Base-by-base conservation (phyloP, 2,329 filamentous ascomycete species). In the Mollisia scopiformis region DNA sequence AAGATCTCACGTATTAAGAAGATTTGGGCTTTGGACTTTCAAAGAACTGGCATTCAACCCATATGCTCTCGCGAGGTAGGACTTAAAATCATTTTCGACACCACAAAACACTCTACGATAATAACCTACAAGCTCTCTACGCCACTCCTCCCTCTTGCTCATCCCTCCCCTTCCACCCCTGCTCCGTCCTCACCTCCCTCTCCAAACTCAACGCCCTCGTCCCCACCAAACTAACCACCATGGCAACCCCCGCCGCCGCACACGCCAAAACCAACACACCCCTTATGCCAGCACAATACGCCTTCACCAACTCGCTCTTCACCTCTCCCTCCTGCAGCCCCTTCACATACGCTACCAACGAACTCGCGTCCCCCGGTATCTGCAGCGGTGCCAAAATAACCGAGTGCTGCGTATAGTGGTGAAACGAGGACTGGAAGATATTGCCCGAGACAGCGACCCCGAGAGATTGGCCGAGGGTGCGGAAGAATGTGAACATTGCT, bases 161-260 rank as follows among this genome's bases (percentile, higher is more conserved):
- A 23, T 30, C 63, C 51, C 14, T 51, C 57, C 46, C 43, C 19
- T 28, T 58, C 37, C 30, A 30, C 14, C 50, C 43, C 43, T 64
- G 62, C 23, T 64, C 61, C 25, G 61, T 66, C 27, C 61, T 59
- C 25, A 63, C 33, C 21, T 63, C 61, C 30, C 55, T 59, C 8
- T 57, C 49, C 16, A 64, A 31, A 50, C 54, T 49, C 33, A 67
- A 59, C 14, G 73, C 76, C 66, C 84, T 77, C 5, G 79, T 81
- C 47, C 79, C 77, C 0, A 59, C 11, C 1, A 81, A 61, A 64
- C 79, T 84, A 10, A 11, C 35, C 3, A 66, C 3, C 13, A 66
- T 57, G 2, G 58, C 61, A 6, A 63, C 6, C 7, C 31, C 64
- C 41, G 59, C 61, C 11, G 69, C 35, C 13, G 47, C 65, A 53